Evolutionary conservation across 2,329 filamentous ascomycete species (phyloP).

Genomic region (Monilinia fructigena): DNA sequence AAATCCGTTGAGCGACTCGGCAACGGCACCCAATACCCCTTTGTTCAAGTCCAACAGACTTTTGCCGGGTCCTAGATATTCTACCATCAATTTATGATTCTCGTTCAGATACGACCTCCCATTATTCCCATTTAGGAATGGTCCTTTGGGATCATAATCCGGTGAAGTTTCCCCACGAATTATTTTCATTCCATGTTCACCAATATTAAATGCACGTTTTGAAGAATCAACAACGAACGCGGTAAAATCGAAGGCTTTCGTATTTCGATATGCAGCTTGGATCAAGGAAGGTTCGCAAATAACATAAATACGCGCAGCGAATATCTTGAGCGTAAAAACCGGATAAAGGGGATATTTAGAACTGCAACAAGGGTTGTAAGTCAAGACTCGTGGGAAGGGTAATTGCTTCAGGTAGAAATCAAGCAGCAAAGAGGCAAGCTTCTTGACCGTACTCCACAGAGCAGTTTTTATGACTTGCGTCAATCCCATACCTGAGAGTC

Average conservation of each 20-base stretch:
- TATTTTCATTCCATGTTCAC: conserved; percentile 40
- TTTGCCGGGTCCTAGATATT: conserved; percentile 41
- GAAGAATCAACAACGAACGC: conserved; percentile 45
- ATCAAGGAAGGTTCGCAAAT: conserved; percentile 46
- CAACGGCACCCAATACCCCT: conserved; percentile 43
- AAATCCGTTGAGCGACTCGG: conserved; percentile 38
- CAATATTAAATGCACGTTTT: conserved; percentile 43
- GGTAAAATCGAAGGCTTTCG: conserved; percentile 46
- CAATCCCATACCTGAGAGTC: conserved; percentile 43
- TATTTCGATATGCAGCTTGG: conserved; percentile 43
- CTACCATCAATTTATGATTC: conserved; percentile 42
- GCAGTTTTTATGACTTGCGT: not conserved
- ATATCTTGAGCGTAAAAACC: conserved; percentile 49
- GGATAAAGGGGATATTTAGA: conserved; percentile 32
- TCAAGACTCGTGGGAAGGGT: conserved; percentile 15
- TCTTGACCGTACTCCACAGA: no score
- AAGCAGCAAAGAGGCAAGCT: not conserved
- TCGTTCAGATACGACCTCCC: conserved; percentile 41
- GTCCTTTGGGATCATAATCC: conserved; percentile 35
- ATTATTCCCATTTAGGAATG: conserved; percentile 33
- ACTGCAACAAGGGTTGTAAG: conserved; percentile 23
- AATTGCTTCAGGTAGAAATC: not conserved
- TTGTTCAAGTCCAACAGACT: conserved; percentile 43
- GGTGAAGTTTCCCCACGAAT: conserved; percentile 33
- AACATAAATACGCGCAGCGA: conserved; percentile 47